Conservation (phyloP, 2,329 filamentous ascomycete species). For the Ustulina deusta region DNA sequence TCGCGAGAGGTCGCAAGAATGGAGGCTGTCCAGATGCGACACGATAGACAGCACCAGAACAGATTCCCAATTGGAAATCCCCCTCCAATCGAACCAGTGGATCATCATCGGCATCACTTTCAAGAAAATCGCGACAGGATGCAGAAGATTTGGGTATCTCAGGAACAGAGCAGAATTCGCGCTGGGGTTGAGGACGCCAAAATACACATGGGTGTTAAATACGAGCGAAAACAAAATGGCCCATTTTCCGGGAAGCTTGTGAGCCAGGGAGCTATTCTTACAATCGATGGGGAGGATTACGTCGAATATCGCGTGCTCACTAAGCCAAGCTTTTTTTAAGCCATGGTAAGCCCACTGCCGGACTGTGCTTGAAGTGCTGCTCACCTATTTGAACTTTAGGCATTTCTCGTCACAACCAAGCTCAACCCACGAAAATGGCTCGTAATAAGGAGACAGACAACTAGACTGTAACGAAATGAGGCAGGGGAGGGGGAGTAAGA, state of each 20-base stretch:
- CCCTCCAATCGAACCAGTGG: constrained; percentile 24
- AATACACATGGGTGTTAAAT: constrained; percentile 70
- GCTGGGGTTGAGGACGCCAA: constrained; percentile 63
- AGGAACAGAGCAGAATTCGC: constrained; percentile 55
- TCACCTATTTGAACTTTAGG: neutral
- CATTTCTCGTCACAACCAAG: neutral
- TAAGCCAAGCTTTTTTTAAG: constrained; percentile 70
- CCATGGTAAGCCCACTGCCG: neutral
- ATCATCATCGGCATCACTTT: constrained; percentile 54
- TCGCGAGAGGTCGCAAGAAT: constrained; percentile 64
- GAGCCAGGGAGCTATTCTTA: constrained; percentile 70
- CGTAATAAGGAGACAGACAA: neutral
- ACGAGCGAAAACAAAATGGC: constrained; percentile 70
- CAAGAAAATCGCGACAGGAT: constrained; percentile 65
- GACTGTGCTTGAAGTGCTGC: neutral
- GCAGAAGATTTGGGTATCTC: constrained; percentile 67
- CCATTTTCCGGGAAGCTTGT: constrained; percentile 74
- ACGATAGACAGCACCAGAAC: constrained; percentile 60
- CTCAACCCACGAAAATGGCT: neutral
- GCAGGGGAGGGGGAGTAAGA: constrained; percentile 1
- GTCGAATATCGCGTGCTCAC: constrained; percentile 75
- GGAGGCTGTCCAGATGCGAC: constrained; percentile 64
- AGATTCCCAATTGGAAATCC: constrained; percentile 52
- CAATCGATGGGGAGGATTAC: constrained; percentile 74
- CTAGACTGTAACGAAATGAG: constrained; percentile 7